Conservation (phyloP, 2,329 filamentous ascomycete genomes). For the Apiospora kogelbergensis region DNA sequence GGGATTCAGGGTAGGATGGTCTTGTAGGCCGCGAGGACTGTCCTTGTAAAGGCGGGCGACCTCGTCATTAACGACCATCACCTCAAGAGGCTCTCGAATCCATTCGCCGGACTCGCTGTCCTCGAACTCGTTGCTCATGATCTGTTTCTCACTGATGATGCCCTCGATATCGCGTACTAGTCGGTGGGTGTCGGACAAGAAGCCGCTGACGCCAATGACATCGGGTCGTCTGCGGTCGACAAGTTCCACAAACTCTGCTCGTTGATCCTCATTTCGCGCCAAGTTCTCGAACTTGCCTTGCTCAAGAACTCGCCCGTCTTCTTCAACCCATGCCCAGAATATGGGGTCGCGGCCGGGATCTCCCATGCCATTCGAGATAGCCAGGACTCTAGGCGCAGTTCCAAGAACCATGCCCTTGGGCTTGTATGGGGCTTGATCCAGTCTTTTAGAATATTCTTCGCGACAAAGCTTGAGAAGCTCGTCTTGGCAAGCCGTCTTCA, state of each 20-base stretch:
- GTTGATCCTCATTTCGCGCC: constrained; percentile 65
- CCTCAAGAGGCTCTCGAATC: constrained; percentile 77
- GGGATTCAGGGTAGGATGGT: constrained; percentile 78
- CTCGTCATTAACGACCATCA: constrained; percentile 93
- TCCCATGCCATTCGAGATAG: constrained; percentile 83
- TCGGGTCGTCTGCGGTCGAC: constrained; percentile 81
- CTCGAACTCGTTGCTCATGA: constrained; percentile 80
- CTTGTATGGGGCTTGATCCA: constrained; percentile 96
- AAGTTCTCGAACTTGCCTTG: constrained; percentile 86
- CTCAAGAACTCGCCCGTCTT: constrained; percentile 85
- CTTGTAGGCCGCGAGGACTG: constrained; percentile 73
- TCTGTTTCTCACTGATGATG: constrained; percentile 73
- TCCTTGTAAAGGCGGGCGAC: constrained; percentile 95
- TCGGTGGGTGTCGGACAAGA: constrained; percentile 81
- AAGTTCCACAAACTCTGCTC: constrained; percentile 72
- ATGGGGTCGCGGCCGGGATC: constrained; percentile 73
- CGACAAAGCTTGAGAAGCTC: constrained; percentile 85
- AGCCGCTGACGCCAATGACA: constrained; percentile 86
- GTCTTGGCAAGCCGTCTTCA: constrained; percentile 92
- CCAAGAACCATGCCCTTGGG: constrained; percentile 90
- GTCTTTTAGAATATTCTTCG: constrained; percentile 82
- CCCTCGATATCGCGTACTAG: constrained; percentile 79
- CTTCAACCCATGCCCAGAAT: constrained; percentile 90
- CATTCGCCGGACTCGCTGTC: constrained; percentile 76
- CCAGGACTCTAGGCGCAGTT: constrained; percentile 81